Conservation (phyloP, 495 filamentous ascomycete genomes). For the Trichoderma orchidacearum region DNA sequence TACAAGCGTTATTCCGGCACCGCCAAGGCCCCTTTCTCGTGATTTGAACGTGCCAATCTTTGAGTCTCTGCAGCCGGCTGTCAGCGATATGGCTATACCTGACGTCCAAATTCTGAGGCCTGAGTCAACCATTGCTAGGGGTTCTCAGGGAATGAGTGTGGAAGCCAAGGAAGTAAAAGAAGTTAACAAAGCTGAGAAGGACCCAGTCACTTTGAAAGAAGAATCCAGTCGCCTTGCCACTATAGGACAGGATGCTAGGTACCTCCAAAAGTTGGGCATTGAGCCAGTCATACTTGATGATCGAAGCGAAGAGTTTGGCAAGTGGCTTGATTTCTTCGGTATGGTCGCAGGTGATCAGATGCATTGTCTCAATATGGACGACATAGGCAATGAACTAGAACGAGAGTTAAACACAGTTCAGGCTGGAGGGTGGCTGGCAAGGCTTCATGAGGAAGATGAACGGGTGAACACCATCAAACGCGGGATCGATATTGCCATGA, state of each 20-base stretch:
- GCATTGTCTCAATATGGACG: conserved; percentile 60
- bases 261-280: conserved; percentile 63
- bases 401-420: conserved; percentile 82
- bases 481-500: conserved; percentile 75
- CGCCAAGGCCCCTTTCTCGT: conserved; percentile 28
- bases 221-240: conserved; percentile 40
- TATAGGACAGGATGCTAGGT: conserved; percentile 63
- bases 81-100: conserved; percentile 23
- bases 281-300: conserved; percentile 55
- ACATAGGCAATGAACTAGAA: conserved; percentile 69
- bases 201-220: conserved; percentile 22
- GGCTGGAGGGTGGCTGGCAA: conserved; percentile 81
- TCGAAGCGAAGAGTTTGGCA: conserved; percentile 52
- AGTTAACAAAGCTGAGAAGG: conserved; percentile 26
- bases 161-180: conserved; percentile 37
- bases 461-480: conserved; percentile 68
- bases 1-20: conserved; percentile 71
- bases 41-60: neutral
- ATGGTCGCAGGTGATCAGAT: conserved; percentile 67
- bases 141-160: conserved; percentile 25
- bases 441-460: conserved; percentile 81
- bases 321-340: conserved; percentile 72
- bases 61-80: conserved; percentile 16
- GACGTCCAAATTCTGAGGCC: conserved; percentile 37
- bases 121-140: conserved; percentile 18